A percentile compares a stretch with the other conserved stretches of the same genome.
Evolutionary conservation across 768 basidiomycete genomes (phyloP).

Genomic region (Hemileccinum rubropunctum): DNA sequence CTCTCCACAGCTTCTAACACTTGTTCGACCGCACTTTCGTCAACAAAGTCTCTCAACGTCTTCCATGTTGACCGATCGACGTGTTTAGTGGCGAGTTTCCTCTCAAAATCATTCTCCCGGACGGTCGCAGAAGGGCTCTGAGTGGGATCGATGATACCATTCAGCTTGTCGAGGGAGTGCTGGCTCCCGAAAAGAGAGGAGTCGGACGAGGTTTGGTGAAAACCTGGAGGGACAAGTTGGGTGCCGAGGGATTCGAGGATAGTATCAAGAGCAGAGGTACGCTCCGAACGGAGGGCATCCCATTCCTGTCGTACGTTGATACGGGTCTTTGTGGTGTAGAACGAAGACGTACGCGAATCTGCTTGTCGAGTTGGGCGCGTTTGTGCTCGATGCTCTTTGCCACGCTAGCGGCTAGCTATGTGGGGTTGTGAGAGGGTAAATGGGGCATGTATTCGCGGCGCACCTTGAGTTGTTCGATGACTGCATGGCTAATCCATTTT

Average conservation of each 20-base stretch:
- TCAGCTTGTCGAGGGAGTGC: conserved; percentile 44
- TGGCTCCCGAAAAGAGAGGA: conserved; percentile 83
- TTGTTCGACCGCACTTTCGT: conserved; percentile 79
- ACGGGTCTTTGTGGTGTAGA: neutral
- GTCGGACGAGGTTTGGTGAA: conserved; percentile 62
- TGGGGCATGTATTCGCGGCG: neutral
- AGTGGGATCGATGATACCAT: conserved; percentile 38
- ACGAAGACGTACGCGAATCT: conserved; percentile 52
- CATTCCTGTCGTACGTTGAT: conserved; percentile 50
- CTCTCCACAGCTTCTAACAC: conserved; percentile 69
- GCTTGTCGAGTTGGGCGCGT: conserved; percentile 54
- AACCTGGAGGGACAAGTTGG: conserved; percentile 75
- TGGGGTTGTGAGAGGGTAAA: neutral
- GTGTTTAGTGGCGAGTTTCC: conserved; percentile 16
- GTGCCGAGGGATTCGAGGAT: conserved; percentile 70
- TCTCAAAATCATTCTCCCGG: conserved; percentile 20
- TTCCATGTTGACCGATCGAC: conserved; percentile 67
- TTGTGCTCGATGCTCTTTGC: conserved; percentile 76
- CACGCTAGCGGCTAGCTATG: conserved; percentile 66
- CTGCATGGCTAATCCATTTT: conserved; percentile 71
- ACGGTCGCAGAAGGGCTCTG: conserved; percentile 33
- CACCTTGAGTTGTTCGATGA: conserved; percentile 76
- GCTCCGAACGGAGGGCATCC: conserved; percentile 62
- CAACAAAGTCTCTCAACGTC: conserved; percentile 81
- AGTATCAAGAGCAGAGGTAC: conserved; percentile 59